These are phyloP conservation scores for Paramyrothecium sp. DNA, from an alignment of 2,329 filamentous ascomycete genomes.

Conservation along the genomic window DNA sequence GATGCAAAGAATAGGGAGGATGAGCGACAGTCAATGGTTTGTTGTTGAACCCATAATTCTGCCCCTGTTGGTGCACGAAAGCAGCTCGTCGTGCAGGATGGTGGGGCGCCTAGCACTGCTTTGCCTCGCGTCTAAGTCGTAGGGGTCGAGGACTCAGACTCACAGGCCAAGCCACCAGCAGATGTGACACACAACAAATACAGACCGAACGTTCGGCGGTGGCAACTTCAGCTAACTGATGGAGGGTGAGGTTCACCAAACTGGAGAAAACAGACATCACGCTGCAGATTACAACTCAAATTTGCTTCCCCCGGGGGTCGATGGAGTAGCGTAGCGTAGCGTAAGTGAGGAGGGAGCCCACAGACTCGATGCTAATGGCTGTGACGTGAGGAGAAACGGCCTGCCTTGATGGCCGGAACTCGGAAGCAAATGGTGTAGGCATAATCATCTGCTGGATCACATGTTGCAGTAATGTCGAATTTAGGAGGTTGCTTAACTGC, in stretches of 20 bases:
- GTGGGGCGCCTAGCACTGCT: not conserved
- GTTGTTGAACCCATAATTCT: not conserved
- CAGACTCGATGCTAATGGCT: too few species aligned
- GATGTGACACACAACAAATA: not conserved
- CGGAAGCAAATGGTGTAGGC: too few species aligned
- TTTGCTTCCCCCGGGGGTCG: not conserved
- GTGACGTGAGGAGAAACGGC: too few species aligned
- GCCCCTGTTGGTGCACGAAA: not conserved
- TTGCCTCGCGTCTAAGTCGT: not conserved
- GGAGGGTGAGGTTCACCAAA: not conserved
- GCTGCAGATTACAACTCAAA: not conserved
- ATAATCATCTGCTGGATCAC: too few species aligned
- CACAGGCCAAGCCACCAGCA: not conserved
- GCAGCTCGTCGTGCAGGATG: not conserved
- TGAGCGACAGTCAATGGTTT: not conserved
- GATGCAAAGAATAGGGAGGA: not conserved
- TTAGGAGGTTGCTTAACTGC: too few species aligned
- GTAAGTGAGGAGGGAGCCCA: too few species aligned
- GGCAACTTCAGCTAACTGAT: not conserved
- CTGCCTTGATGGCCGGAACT: too few species aligned
- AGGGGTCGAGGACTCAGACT: not conserved
- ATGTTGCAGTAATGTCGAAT: too few species aligned
- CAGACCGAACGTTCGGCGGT: not conserved
- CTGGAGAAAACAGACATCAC: not conserved
- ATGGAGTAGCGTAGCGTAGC: too few species aligned